Percentiles rank a stretch among this genome's conserved stretches.
Conservation (phyloP, 2,329 filamentous ascomycete genomes). For the Alternaria viburni region DNA sequence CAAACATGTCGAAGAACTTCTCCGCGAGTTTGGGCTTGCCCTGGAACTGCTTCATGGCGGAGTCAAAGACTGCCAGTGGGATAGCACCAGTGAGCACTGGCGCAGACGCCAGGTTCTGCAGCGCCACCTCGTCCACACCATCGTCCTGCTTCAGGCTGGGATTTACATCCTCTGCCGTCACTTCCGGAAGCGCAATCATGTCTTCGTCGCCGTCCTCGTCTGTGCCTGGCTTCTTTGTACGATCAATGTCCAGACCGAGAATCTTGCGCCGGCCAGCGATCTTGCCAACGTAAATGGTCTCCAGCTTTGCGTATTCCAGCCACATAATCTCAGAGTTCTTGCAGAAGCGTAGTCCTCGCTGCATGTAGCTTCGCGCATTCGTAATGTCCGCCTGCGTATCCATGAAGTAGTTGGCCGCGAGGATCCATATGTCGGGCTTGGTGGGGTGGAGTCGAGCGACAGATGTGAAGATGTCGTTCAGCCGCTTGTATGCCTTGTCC, state of each 20-base stretch:
- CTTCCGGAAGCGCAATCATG: conserved; percentile 63
- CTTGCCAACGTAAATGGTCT: conserved; percentile 90
- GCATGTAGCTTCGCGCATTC: conserved; percentile 82
- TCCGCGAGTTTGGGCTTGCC: conserved; percentile 70
- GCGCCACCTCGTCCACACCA: conserved; percentile 57
- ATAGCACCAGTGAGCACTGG: conserved; percentile 93
- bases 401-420: conserved; percentile 77
- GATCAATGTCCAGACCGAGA: conserved; percentile 64
- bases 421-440: conserved; percentile 83
- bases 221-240: conserved; percentile 51
- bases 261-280: conserved; percentile 76
- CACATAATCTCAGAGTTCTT: conserved; percentile 75
- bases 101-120: conserved; percentile 72
- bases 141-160: conserved; percentile 60
- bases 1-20: conserved; percentile 81
- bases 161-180: conserved; percentile 69
- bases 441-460: conserved; percentile 86
- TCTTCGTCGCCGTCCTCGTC: conserved; percentile 53
- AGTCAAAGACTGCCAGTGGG: conserved; percentile 88
- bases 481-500: conserved; percentile 66
- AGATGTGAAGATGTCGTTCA: conserved; percentile 65
- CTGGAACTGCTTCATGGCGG: conserved; percentile 78
- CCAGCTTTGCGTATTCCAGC: conserved; percentile 87
- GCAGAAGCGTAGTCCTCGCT: conserved; percentile 89
- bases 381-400: conserved; percentile 87